These are phyloP conservation scores for Rhizopogon sp. DNA, from an alignment of 768 basidiomycete species.

Conservation along the genomic window DNA sequence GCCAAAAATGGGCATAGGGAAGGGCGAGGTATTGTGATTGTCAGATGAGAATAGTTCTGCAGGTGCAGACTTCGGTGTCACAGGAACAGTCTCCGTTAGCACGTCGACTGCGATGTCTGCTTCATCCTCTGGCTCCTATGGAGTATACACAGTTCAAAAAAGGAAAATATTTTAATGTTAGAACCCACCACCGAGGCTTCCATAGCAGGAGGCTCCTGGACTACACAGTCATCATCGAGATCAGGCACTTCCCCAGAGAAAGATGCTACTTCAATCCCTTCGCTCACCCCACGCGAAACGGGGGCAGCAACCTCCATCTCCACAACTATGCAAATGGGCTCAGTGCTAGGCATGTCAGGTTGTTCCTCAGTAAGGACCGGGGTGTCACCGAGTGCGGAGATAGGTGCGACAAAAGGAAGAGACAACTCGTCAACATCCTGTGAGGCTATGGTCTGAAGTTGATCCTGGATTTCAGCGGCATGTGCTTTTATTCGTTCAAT, in stretches of 20 bases:
- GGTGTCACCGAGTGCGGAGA: not conserved
- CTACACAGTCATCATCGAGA: not conserved
- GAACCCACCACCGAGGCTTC: not conserved
- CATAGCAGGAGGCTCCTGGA: not conserved
- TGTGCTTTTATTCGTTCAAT: not conserved
- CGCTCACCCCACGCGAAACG: not conserved
- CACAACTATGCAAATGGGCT: not conserved
- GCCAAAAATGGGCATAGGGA: slow-evolving; percentile 37
- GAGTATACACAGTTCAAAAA: not conserved
- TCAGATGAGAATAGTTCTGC: not conserved
- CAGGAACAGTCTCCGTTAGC: not conserved
- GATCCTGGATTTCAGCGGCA: not conserved
- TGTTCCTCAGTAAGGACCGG: not conserved
- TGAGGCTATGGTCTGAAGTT: not conserved
- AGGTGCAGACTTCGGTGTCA: not conserved
- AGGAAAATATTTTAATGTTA: not conserved
- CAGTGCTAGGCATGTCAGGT: too few species aligned
- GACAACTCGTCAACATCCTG: not conserved
- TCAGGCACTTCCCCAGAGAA: not conserved
- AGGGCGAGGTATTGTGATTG: not conserved
- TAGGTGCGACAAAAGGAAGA: not conserved
- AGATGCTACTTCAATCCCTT: slow-evolving; percentile 1
- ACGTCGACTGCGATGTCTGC: not conserved
- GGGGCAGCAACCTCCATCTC: not conserved
- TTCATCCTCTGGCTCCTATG: not conserved